Evolutionary conservation across 192 early-diverging fungal genomes (phyloP), one percentile per base, ranked within the genome.

Genomic region (Diversispora eburnea): DNA sequence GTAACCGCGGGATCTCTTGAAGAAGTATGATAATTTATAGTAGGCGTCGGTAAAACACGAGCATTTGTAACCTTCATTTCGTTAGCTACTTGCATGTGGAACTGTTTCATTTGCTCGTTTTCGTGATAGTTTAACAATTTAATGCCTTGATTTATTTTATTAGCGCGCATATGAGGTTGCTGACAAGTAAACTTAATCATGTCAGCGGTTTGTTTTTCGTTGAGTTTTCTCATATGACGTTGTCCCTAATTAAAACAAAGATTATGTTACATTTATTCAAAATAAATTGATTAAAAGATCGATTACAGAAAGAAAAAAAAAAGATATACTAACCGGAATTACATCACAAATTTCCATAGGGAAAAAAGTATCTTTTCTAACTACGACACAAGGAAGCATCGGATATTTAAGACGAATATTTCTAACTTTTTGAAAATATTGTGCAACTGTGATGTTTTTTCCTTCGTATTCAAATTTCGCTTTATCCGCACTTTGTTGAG

Each of bases 311-410:
- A 19, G 20, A 33, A 4, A 17, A 54, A 54, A 54, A 3, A 17
- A 54, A 12, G 19, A 46, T 54, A 22, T 3, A 45, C 46, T 54
- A 64, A 77, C 79, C 48, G 77, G 61, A 58, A 90, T 79, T 43
- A 99, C 85, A 25, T 86, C 84, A 81, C 94, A 96, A 43, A 97
- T 84, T 83, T 99, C 97, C 82, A 99, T 90, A 51, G 97, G 97
- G 45, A 98, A 78, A 63, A 87, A 86, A n/a, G 83, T 77, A 61
- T 87, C 86, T 52, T 87, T 87, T 39, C 85, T 79, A 42, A 94
- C 91, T 17, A 92, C 88, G 20, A 93, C 85, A 45, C 90, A 91
- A 3, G 95, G 97, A 71, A 98, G 80, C 67, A 89, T 87, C 4
- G 95, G 90, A 71, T 88, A 98, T 58, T 77, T 72, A 45, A 99